Percentiles rank a stretch among this genome's conserved stretches.
Evolutionary conservation across 306 rosid species (phyloP).

Genomic region (Quillaja saponaria): DNA sequence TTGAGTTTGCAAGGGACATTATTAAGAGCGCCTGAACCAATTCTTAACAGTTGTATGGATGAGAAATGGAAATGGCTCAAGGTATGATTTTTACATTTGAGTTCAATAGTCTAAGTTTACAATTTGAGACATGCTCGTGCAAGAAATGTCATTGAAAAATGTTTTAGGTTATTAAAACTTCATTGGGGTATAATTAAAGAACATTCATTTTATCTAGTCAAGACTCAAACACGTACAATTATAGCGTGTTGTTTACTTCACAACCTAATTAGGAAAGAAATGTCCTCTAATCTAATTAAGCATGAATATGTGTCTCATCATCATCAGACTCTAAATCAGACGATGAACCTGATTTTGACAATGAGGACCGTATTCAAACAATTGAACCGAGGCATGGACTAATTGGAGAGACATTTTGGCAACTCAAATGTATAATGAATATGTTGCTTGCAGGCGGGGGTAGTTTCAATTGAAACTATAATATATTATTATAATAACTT

Average conservation of each 20-base stretch:
- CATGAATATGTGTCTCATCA: too few relatives aligned
- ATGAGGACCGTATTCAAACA: too few relatives aligned
- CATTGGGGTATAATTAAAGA: conserved; percentile 1
- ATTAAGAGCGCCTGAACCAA: not conserved
- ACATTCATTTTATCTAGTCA: not conserved
- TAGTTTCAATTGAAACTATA: too few relatives aligned
- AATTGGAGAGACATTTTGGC: too few relatives aligned
- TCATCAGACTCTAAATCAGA: too few relatives aligned
- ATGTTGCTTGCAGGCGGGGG: too few relatives aligned
- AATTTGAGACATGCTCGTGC: not conserved
- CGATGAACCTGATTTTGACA: too few relatives aligned
- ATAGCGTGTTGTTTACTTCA: conserved; percentile 6
- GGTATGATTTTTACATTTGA: not conserved
- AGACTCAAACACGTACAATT: not conserved
- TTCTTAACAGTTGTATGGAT: not conserved
- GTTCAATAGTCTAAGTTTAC: not conserved
- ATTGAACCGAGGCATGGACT: too few relatives aligned
- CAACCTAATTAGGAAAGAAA: not conserved
- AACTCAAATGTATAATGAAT: too few relatives aligned
- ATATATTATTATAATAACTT: too few relatives aligned
- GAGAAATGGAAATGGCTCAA: not conserved
- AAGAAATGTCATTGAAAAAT: too few relatives aligned
- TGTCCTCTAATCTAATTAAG: not conserved
- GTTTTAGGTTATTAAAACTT: not conserved
- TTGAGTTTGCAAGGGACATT: not conserved